A percentile compares a stretch with the other conserved stretches of the same genome.
Evolutionary conservation across 2,329 filamentous ascomycete genomes (phyloP).

Genomic region (Monosporascus sp.): DNA sequence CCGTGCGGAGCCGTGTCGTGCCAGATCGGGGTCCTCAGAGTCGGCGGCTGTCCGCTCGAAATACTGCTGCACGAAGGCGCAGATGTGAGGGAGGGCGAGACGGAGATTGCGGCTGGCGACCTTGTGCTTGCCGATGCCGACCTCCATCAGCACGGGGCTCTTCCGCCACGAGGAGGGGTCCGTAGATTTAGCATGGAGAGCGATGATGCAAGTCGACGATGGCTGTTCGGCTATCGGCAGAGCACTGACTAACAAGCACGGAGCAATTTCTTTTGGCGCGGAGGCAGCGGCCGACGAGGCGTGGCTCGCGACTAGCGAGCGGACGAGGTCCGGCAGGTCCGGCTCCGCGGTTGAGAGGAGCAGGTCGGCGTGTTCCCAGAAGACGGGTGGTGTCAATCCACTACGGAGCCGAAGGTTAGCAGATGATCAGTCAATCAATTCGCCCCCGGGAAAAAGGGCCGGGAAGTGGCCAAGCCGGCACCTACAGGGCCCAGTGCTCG

Average conservation of each 20-base stretch:
- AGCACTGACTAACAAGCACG: conserved; percentile 21
- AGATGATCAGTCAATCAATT: neutral
- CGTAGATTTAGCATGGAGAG: conserved; percentile 37
- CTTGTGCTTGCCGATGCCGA: conserved; percentile 68
- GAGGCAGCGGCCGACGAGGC: neutral
- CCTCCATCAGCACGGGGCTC: conserved; percentile 37
- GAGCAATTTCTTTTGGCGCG: conserved; percentile 27
- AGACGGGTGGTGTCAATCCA: conserved; percentile 70
- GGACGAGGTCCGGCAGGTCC: conserved; percentile 50
- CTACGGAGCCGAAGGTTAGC: neutral
- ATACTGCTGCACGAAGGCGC: conserved; percentile 44
- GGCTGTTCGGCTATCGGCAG: conserved; percentile 9
- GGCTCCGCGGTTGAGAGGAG: conserved; percentile 62
- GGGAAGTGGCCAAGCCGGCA: neutral
- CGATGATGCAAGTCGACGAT: conserved; percentile 32
- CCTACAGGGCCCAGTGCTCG: conserved; percentile 73
- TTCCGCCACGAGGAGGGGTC: conserved; percentile 37
- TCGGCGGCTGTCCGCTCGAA: conserved; percentile 18
- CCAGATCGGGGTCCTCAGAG: neutral
- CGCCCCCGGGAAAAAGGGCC: neutral
- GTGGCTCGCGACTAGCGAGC: conserved; percentile 23
- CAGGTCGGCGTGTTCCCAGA: conserved; percentile 64
- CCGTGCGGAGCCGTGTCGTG: conserved; percentile 3
- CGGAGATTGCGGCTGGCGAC: conserved; percentile 79
- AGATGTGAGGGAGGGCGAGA: conserved; percentile 58